phyloP scores from a whole-genome alignment of 2,329 filamentous ascomycete genomes.

The Colletotrichum liaoningense region DNA sequence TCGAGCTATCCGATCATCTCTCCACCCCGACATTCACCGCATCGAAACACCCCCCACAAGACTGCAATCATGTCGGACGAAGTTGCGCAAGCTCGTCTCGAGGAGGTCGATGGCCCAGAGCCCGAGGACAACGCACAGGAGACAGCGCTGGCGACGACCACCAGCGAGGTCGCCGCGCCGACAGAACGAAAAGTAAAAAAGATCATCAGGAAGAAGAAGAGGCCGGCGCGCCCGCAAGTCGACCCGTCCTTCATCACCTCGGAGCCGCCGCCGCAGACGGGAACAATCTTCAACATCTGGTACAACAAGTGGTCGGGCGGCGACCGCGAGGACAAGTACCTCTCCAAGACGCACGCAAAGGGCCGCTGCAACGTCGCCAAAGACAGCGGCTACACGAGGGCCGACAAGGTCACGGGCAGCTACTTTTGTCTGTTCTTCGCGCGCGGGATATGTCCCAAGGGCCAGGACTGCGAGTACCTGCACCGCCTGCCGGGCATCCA shows the following conservation, averaged over 20 bases:
- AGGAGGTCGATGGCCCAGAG: constrained; percentile 4
- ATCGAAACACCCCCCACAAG: neutral
- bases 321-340: constrained; percentile 91
- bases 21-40: neutral
- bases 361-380: constrained; percentile 87
- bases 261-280: constrained; percentile 90
- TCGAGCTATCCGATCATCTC: neutral
- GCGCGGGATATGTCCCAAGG: constrained; percentile 77
- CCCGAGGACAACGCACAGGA: constrained; percentile 28
- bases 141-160: constrained; percentile 47
- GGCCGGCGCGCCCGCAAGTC: constrained; percentile 90
- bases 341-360: constrained; percentile 83
- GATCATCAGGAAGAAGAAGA: constrained; percentile 89
- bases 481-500: constrained; percentile 88
- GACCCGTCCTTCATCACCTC: constrained; percentile 85
- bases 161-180: constrained; percentile 58
- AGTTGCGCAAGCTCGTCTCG: constrained; percentile 5
- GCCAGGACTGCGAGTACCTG: constrained; percentile 93
- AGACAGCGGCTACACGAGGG: constrained; percentile 83
- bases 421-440: constrained; percentile 94
- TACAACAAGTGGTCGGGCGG: constrained; percentile 99
- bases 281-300: constrained; percentile 98
- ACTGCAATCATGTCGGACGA: constrained; percentile 31
- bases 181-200: constrained; percentile 81
- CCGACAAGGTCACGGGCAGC: constrained; percentile 80